phyloP scores from a whole-genome alignment of 805 yeast species.

The Sugiyamaella floridensis region DNA sequence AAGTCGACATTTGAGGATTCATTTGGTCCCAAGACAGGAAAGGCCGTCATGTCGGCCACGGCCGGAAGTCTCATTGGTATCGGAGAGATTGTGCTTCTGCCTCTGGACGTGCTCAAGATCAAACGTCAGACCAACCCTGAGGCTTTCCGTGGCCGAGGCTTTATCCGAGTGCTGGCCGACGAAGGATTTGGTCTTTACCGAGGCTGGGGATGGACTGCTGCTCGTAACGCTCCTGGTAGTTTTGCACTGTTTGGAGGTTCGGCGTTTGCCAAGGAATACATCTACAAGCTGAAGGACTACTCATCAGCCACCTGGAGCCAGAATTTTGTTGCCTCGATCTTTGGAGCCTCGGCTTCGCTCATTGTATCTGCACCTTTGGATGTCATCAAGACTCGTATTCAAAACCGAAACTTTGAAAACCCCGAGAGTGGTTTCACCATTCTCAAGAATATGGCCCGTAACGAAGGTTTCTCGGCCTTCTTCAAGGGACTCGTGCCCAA shows the following conservation, averaged over 20 bases:
- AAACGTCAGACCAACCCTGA: constrained; percentile 99
- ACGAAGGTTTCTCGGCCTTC: constrained; percentile 84
- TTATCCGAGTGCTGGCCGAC: constrained; percentile 73
- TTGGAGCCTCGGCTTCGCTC: constrained; percentile 94
- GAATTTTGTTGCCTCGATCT: constrained; percentile 88
- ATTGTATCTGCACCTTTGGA: constrained; percentile 97
- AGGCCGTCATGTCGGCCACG: constrained; percentile 93
- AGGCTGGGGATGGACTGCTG: constrained; percentile 99
- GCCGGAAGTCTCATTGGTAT: constrained; percentile 97
- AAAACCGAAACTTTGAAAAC: constrained; percentile 90
- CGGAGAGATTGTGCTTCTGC: constrained; percentile 93
- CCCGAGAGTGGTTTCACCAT: constrained; percentile 92
- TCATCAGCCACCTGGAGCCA: constrained; percentile 89
- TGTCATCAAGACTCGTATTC: constrained; percentile 97
- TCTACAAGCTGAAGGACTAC: constrained; percentile 80
- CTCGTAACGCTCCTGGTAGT: constrained; percentile 98
- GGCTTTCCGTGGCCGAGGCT: constrained; percentile 97
- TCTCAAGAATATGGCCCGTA: constrained; percentile 83
- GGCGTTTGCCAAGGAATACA: constrained; percentile 96
- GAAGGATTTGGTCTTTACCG: constrained; percentile 92
- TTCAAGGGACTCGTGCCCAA: constrained; percentile 97
- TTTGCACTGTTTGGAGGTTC: constrained; percentile 97
- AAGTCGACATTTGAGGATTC: constrained; percentile 59
- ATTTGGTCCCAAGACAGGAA: constrained; percentile 93
- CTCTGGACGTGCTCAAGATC: constrained; percentile 92